Evolutionary conservation across 768 basidiomycete genomes (phyloP).

Genomic region (Asterophora parasitica): DNA sequence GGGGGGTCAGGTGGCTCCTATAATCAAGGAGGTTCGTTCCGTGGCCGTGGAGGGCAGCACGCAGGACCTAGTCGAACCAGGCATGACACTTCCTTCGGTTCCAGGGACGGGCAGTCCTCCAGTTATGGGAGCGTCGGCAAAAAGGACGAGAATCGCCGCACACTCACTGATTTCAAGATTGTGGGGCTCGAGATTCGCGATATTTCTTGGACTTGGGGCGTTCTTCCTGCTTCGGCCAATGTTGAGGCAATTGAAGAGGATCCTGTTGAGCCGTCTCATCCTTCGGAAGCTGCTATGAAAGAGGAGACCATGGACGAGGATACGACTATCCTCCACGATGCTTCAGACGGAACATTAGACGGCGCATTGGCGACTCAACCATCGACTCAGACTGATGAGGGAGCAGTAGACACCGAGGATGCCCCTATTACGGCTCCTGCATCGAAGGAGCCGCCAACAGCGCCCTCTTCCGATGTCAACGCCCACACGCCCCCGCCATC

Average conservation of each 20-base stretch:
- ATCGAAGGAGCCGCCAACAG: slow-evolving; percentile 23
- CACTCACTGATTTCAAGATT: slow-evolving; percentile 98
- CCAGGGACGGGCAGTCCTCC: slow-evolving; percentile 46
- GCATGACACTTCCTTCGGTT: slow-evolving; percentile 40
- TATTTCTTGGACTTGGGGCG: slow-evolving; percentile 86
- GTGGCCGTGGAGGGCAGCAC: slow-evolving; percentile 62
- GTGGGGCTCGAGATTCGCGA: slow-evolving; percentile 82
- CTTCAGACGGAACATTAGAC: no score
- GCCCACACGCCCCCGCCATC: slow-evolving; percentile 56
- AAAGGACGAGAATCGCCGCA: slow-evolving; percentile 85
- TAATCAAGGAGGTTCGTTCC: slow-evolving; percentile 42
- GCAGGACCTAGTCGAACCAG: slow-evolving; percentile 34
- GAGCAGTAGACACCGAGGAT: slow-evolving; percentile 24
- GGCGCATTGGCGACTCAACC: background rate
- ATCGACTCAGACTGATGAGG: slow-evolving; percentile 1
- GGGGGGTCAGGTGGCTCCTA: slow-evolving; percentile 50
- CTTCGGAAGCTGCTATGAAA: slow-evolving; percentile 26
- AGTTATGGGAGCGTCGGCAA: slow-evolving; percentile 53
- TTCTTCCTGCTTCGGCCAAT: slow-evolving; percentile 37
- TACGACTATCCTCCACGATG: slow-evolving; percentile 9
- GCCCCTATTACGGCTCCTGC: slow-evolving; percentile 17
- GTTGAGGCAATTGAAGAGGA: slow-evolving; percentile 32
- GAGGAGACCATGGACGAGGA: slow-evolving; percentile 28
- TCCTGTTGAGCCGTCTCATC: slow-evolving; percentile 21
- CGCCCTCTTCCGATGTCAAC: slow-evolving; percentile 25